These are phyloP conservation scores for Agaricus sinodeliciosus DNA, from an alignment of 768 basidiomycete genomes.

Conservation along the genomic window DNA sequence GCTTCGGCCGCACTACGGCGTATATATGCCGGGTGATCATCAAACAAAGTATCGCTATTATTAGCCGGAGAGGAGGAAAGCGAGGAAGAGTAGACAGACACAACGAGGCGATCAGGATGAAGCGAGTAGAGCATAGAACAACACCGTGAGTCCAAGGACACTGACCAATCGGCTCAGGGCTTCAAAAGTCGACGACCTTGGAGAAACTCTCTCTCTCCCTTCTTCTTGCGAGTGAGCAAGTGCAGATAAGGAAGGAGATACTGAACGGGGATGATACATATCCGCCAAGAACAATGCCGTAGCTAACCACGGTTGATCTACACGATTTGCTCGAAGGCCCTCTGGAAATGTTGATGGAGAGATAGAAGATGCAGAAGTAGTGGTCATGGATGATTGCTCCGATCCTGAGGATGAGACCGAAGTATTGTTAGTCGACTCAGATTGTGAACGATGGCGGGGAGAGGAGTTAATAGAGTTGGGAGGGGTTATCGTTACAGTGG, in stretches of 20 bases:
- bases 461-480: not conserved
- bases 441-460: not conserved
- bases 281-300: not conserved
- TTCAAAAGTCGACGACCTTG: constrained; percentile 1
- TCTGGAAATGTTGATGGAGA: not conserved
- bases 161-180: not conserved
- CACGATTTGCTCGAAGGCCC: not conserved
- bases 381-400: not conserved
- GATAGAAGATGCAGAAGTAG: not conserved
- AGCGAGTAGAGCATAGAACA: constrained; percentile 16
- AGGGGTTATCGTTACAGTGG: not conserved
- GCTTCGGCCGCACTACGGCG: no score
- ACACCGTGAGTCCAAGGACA: constrained; percentile 6
- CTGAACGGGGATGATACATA: not conserved
- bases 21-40: no score
- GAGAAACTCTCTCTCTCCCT: not conserved
- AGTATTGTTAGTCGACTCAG: not conserved
- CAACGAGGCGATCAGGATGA: constrained; percentile 10
- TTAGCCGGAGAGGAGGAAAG: no score
- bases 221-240: not conserved
- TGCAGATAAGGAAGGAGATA: not conserved
- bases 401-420: not conserved
- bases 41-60: no score
- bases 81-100: no score
- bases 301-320: not conserved